Base-by-base conservation (phyloP, 2,329 filamentous ascomycete genomes). In the Aspergillus phoenicis region DNA sequence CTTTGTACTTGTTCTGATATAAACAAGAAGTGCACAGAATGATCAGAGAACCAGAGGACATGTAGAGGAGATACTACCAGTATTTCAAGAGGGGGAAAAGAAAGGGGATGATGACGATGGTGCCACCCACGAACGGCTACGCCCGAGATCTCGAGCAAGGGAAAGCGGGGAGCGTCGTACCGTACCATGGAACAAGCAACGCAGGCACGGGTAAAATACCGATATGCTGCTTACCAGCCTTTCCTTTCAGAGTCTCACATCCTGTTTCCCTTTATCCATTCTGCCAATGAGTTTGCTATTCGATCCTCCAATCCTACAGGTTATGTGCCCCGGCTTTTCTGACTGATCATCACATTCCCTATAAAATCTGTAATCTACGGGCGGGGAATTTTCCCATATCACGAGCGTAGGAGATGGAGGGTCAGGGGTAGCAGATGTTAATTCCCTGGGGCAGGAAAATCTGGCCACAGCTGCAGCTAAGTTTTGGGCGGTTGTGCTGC, bases 71-170 rank as follows among this genome's bases (percentile, higher is more conserved):
- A 45, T 39, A 22, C 20, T 26, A 11, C 47, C 36, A 56, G 52
- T 17, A 41, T 17, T 41, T 49, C 33, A 36, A 43, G 30, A 30
- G 28, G 28, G 3, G 28, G 8, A 3, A 49, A 20, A 30, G 43
- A 39, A 43, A n/a, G 20, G 38, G 22, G 58, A 57, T 62, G 58
- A 57, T 58, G 53, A 62, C 59, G 52, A 65, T 65, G 63, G 62
- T 66, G 66, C 61, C 65, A 68, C 64, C 62, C 60, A 60, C 53
- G 55, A 59, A 63, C 65, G 66, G 66, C 64, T 68, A 60, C 59
- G 66, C 66, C 66, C 66, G 68, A 70, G 68, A 70, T 69, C 68
- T 67, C 58, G 57, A 70, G 63, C 61, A 65, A 66, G 65, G 60
- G 63, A 68, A 65, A 65, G 66, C 64, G 67, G 66, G 63, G 64